Percentiles rank a stretch among this genome's conserved stretches.
These are phyloP conservation scores for Ciborinia camelliae DNA, from an alignment of 2,329 filamentous ascomycete genomes.

Conservation along the genomic window DNA sequence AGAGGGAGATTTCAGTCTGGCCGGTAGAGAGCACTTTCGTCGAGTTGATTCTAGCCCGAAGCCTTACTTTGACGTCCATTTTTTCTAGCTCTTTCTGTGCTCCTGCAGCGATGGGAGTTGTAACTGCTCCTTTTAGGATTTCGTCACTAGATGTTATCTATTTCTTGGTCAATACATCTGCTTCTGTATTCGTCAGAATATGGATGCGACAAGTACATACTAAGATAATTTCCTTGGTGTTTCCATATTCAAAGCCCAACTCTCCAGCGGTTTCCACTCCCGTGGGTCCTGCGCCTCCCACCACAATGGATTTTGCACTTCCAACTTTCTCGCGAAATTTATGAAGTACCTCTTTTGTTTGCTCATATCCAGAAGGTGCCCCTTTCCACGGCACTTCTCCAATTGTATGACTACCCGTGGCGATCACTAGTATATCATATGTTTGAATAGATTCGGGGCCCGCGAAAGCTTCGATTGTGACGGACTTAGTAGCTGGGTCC, in stretches of 20 bases:
- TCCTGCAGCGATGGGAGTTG: slow-evolving; percentile 27
- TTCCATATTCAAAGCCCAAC: slow-evolving; percentile 31
- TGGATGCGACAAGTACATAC: slow-evolving; percentile 10
- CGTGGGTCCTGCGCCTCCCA: slow-evolving; percentile 38
- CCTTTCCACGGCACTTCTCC: slow-evolving; percentile 44
- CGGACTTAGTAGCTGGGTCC: slow-evolving; percentile 42
- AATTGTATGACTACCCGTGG: slow-evolving; percentile 49
- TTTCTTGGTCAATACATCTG: neutral
- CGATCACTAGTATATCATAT: slow-evolving; percentile 54
- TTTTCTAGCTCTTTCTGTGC: slow-evolving; percentile 50
- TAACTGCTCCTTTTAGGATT: slow-evolving; percentile 24
- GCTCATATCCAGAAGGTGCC: slow-evolving; percentile 43
- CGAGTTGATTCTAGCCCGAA: slow-evolving; percentile 42
- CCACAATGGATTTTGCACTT: slow-evolving; percentile 34
- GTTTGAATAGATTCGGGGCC: slow-evolving; percentile 35
- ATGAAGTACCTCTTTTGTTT: slow-evolving; percentile 27
- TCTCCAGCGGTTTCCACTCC: slow-evolving; percentile 38
- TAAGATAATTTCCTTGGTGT: slow-evolving; percentile 32
- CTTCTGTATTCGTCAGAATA: neutral
- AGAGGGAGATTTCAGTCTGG: slow-evolving; percentile 49
- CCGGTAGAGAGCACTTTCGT: slow-evolving; percentile 41
- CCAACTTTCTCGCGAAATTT: slow-evolving; percentile 28
- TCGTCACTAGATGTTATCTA: slow-evolving; percentile 29
- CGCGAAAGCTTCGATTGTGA: slow-evolving; percentile 41
- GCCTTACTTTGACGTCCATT: slow-evolving; percentile 50